Evolutionary conservation across 345 rosid genomes (phyloP).

Genomic region (Camelina sativa): DNA sequence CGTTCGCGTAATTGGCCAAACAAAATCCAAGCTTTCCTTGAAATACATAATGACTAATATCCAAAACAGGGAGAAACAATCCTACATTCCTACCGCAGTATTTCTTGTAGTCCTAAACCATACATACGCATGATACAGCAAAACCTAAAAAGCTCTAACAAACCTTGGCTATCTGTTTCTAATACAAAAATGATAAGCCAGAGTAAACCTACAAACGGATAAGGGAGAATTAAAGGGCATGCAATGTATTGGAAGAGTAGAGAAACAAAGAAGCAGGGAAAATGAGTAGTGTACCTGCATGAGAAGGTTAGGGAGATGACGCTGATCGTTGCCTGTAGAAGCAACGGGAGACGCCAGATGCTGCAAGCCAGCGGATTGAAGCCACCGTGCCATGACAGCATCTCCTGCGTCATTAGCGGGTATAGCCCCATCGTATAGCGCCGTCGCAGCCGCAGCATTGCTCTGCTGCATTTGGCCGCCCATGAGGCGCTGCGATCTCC

Average conservation of each 20-base stretch:
- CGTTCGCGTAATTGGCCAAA: not conserved
- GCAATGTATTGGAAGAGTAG: slow-evolving; percentile 49
- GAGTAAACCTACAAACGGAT: not conserved
- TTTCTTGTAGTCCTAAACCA: not conserved
- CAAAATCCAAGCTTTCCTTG: not conserved
- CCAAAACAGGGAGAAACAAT: slow-evolving; percentile 12
- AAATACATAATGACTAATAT: not conserved
- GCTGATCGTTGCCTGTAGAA: slow-evolving; percentile 80
- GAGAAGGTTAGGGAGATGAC: slow-evolving; percentile 83
- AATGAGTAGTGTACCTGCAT: slow-evolving; percentile 66
- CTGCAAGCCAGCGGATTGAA: slow-evolving; percentile 99
- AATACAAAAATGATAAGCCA: not conserved
- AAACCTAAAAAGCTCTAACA: not conserved
- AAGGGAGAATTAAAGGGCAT: slow-evolving; percentile 4
- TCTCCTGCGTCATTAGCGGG: slow-evolving; percentile 83
- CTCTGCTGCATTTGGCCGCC: slow-evolving; percentile 99
- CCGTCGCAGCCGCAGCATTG: slow-evolving; percentile 82
- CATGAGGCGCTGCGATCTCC: slow-evolving; percentile 99
- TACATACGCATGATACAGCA: not conserved
- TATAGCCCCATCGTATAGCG: slow-evolving; percentile 78
- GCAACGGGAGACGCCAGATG: slow-evolving; percentile 98
- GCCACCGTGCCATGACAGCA: slow-evolving; percentile 99
- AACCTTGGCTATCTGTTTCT: not conserved
- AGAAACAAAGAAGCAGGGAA: slow-evolving; percentile 36
- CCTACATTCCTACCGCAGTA: not conserved